Conservation (phyloP, 169 alveolate genomes). For the Cryptosporidium felis region DNA sequence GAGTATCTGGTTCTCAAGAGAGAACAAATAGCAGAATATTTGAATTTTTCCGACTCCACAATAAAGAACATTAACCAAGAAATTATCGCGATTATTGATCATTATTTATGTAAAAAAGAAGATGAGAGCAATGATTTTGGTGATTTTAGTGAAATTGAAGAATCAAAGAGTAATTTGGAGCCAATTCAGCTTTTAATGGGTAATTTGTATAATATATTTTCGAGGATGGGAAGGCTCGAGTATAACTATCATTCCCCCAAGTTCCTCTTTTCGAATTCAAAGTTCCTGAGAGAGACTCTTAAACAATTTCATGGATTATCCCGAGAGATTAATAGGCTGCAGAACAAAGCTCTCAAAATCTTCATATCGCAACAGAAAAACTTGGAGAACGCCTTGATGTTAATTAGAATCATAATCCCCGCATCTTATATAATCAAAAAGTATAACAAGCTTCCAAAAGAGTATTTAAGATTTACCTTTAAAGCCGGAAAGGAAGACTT, state of each 20-base stretch:
- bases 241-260: background rate
- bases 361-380: constrained; percentile 1
- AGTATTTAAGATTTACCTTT: background rate
- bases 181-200: constrained; percentile 27
- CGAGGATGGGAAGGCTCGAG: constrained; percentile 28
- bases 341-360: constrained; percentile 3
- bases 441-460: constrained; percentile 25
- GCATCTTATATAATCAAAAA: constrained; percentile 44
- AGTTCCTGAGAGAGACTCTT: background rate
- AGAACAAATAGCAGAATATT: background rate
- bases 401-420: constrained; percentile 9
- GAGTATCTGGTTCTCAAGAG: constrained; percentile 12
- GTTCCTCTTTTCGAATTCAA: constrained; percentile 11
- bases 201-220: constrained; percentile 17
- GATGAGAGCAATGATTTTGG: too few relatives aligned
- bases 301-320: background rate
- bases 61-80: background rate
- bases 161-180: background rate
- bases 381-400: background rate
- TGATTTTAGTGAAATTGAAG: background rate
- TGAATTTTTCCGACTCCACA: constrained; percentile 9
- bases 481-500: background rate
- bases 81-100: background rate
- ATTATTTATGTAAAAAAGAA: constrained; percentile 13
- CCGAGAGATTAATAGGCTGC: background rate